Evolutionary conservation across 2,329 filamentous ascomycete genomes (phyloP).

Genomic region (Pseudopithomyces chartarum): DNA sequence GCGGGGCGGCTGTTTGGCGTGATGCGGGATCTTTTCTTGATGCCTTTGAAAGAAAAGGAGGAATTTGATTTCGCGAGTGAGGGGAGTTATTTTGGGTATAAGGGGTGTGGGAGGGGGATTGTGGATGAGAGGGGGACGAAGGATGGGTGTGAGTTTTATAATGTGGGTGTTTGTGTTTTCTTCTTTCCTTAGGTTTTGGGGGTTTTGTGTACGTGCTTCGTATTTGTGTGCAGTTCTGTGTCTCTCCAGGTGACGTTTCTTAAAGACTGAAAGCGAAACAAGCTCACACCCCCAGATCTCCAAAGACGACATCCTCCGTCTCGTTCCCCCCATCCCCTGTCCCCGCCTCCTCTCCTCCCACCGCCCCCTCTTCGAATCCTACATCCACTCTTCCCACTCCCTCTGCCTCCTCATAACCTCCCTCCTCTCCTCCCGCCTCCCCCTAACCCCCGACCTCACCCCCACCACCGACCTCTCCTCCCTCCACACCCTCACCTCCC

Average conservation of each 20-base stretch:
- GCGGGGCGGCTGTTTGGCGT: conserved; percentile 54
- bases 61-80: conserved; percentile 59
- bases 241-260: no score
- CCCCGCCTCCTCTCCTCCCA: conserved; percentile 49
- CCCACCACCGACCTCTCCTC: no score
- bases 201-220: no score
- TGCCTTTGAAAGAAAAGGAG: conserved; percentile 57
- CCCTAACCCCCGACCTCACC: conserved; percentile 27
- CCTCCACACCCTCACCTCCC: conserved; percentile 47
- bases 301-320: conserved; percentile 57
- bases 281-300: conserved; percentile 43
- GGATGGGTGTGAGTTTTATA: conserved; percentile 62
- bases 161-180: no score
- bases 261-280: no score
- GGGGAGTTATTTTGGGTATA: conserved; percentile 59
- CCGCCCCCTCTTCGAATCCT: conserved; percentile 47
- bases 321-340: conserved; percentile 47
- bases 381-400: conserved; percentile 52
- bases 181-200: no score
- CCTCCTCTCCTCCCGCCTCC: conserved; percentile 52
- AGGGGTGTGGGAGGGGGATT: conserved; percentile 53
- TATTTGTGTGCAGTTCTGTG: no score
- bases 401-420: conserved; percentile 53
- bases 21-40: conserved; percentile 53
- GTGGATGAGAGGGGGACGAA: conserved; percentile 55